Evolutionary conservation across 345 rosid species (phyloP).

Genomic region (Eucalyptus erythrocorys): DNA sequence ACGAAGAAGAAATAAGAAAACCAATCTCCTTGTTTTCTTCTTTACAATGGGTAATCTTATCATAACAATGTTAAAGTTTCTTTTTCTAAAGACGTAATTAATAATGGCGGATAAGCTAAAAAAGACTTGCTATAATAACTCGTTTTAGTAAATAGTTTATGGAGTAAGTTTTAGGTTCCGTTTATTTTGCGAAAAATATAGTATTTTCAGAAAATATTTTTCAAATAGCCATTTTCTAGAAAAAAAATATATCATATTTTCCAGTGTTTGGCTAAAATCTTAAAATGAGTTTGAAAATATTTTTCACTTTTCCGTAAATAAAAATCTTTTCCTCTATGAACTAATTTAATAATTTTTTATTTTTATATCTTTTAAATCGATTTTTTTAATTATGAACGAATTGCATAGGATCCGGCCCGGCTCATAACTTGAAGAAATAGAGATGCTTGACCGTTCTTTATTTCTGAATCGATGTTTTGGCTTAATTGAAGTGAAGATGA

Average conservation of each 20-base stretch:
- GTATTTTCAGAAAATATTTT: too few relatives aligned
- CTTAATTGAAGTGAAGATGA: neutral
- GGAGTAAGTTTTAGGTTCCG: rapidly evolving
- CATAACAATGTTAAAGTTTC: neutral
- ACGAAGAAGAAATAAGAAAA: neutral
- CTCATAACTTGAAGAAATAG: neutral
- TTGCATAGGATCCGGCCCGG: neutral
- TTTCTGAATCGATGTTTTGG: neutral
- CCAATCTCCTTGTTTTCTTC: neutral
- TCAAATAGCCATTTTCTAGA: too few relatives aligned
- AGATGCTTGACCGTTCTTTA: neutral
- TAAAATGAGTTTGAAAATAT: too few relatives aligned
- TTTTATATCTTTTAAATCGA: too few relatives aligned
- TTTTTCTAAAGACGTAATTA: neutral
- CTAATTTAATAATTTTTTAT: too few relatives aligned
- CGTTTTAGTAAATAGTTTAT: rapidly evolving
- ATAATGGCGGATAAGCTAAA: neutral
- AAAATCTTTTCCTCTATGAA: too few relatives aligned
- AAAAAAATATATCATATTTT: too few relatives aligned
- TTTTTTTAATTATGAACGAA: too few relatives aligned
- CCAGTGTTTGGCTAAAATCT: rapidly evolving
- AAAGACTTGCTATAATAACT: neutral
- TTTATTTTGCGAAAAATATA: too few relatives aligned
- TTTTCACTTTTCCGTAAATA: rapidly evolving
- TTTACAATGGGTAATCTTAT: neutral